These are phyloP conservation scores for Globisporangium sylvaticum DNA, from an alignment of 352 stramenopile species.

Conservation along the genomic window DNA sequence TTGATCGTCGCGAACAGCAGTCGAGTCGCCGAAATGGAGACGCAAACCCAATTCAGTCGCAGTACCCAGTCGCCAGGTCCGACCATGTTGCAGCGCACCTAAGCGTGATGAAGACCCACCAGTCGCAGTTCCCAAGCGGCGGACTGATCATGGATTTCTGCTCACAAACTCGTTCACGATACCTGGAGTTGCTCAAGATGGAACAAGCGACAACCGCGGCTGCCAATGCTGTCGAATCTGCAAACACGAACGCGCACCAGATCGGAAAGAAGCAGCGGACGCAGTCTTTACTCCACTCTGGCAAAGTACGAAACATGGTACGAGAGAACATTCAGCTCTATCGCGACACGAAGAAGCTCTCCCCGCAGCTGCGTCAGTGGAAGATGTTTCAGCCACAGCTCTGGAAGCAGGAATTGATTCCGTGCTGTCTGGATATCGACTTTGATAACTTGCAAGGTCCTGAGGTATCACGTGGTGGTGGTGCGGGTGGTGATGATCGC, in stretches of 20 bases:
- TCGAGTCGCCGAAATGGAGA: neutral
- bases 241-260: neutral
- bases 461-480: neutral
- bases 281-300: neutral
- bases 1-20: conserved; percentile 19
- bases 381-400: conserved; percentile 30
- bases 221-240: neutral
- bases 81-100: conserved; percentile 29
- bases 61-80: conserved; percentile 1
- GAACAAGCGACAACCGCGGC: conserved; percentile 13
- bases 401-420: conserved; percentile 35
- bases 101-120: conserved; percentile 36
- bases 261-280: neutral
- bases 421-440: conserved; percentile 30
- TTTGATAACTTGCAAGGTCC: conserved; percentile 1
- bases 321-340: conserved; percentile 24
- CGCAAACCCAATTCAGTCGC: neutral
- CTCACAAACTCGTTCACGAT: conserved; percentile 23
- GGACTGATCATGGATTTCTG: conserved; percentile 35
- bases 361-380: conserved; percentile 27
- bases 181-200: conserved; percentile 17
- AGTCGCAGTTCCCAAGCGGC: conserved; percentile 17
- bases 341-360: conserved; percentile 15
- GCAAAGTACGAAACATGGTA: conserved; percentile 19
- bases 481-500: neutral